Conservation (phyloP, 2,329 filamentous ascomycete genomes). For the Chaetothyriales sp. region DNA sequence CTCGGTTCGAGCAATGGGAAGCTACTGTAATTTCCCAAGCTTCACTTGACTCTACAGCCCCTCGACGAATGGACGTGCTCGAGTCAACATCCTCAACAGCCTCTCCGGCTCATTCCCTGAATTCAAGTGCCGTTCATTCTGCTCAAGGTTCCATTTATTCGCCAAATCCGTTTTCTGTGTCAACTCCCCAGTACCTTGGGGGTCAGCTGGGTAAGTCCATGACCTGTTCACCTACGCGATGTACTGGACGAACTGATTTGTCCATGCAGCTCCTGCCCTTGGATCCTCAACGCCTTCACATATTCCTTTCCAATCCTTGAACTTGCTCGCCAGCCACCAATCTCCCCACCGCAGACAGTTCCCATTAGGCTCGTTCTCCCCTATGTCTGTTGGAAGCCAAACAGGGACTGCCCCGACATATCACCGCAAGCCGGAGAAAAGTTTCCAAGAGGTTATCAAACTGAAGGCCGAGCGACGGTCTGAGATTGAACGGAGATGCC, state of each 20-base stretch:
- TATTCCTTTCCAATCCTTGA: background rate
- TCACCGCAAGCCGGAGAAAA: background rate
- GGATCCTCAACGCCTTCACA: background rate
- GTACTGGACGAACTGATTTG: background rate
- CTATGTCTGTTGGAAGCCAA: background rate
- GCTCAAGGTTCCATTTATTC: background rate
- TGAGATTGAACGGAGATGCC: conserved; percentile 58
- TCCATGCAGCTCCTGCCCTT: background rate
- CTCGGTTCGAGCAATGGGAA: conserved; percentile 64
- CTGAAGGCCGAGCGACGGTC: conserved; percentile 38
- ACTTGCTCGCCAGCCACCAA: background rate
- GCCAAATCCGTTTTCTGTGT: background rate
- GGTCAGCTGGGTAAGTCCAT: background rate
- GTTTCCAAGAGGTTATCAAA: background rate
- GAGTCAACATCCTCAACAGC: background rate
- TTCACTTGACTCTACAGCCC: background rate
- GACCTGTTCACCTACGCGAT: background rate
- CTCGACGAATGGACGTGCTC: background rate
- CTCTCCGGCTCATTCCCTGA: background rate
- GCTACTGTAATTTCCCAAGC: conserved; percentile 22
- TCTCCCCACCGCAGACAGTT: background rate
- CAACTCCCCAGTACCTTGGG: background rate
- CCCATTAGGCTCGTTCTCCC: background rate
- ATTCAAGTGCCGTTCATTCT: background rate
- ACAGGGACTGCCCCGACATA: background rate